Conservation (phyloP, 1,284 basidiomycete species). For the Cryptococcus depauperatus region DNA sequence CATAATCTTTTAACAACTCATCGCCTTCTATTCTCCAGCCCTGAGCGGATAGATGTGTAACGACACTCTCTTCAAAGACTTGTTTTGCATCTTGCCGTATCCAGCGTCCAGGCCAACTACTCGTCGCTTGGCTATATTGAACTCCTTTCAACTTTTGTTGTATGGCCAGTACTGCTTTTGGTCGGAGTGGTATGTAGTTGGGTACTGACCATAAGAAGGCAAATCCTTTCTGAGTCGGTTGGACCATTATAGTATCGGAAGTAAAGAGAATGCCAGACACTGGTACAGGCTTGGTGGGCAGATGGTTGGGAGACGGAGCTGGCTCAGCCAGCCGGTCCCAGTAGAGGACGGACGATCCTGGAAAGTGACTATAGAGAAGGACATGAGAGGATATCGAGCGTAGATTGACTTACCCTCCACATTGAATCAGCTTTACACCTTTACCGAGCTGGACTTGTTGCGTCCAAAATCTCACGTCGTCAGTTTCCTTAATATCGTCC, state of each 20-base stretch:
- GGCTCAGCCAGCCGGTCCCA: slow-evolving; percentile 41
- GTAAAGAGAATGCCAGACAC: slow-evolving; percentile 34
- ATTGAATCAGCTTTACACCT: slow-evolving; percentile 34
- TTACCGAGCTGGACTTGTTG: slow-evolving; percentile 19
- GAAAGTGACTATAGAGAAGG: slow-evolving; percentile 31
- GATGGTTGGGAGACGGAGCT: slow-evolving; percentile 15
- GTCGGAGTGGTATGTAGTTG: slow-evolving; percentile 42
- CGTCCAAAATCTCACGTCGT: slow-evolving; percentile 31
- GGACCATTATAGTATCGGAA: slow-evolving; percentile 43
- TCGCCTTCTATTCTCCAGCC: slow-evolving; percentile 30
- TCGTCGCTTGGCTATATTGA: slow-evolving; percentile 33
- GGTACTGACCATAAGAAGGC: slow-evolving; percentile 44
- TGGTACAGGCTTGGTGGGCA: slow-evolving; percentile 23
- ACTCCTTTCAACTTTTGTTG: slow-evolving; percentile 16
- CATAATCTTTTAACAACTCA: slow-evolving; percentile 5
- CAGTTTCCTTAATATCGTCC: slow-evolving; percentile 17
- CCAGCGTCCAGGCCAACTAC: slow-evolving; percentile 37
- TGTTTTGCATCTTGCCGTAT: slow-evolving; percentile 32
- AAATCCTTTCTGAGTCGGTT: slow-evolving; percentile 34
- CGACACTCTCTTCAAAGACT: slow-evolving; percentile 28
- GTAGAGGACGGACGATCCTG: slow-evolving; percentile 38
- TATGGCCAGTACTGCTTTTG: slow-evolving; percentile 26
- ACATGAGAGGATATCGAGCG: background rate
- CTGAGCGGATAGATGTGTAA: slow-evolving; percentile 24
- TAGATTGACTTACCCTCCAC: slow-evolving; percentile 39